Evolutionary conservation across 192 early-diverging fungal species (phyloP).

Genomic region (Mortierella alpina): DNA sequence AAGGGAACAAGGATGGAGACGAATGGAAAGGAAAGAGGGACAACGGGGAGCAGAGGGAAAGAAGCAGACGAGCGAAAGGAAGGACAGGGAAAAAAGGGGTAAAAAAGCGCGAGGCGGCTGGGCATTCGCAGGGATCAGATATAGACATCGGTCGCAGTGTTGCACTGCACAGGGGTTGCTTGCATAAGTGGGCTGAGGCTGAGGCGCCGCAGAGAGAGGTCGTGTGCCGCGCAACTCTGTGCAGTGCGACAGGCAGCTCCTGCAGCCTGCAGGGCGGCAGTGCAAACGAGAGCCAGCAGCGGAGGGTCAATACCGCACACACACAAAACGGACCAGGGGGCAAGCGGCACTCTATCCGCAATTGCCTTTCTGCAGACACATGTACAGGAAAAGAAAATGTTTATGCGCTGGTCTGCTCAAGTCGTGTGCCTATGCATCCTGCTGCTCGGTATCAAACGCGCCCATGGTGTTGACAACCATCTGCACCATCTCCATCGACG

Average conservation of each 20-base stretch:
- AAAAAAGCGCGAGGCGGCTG: not conserved
- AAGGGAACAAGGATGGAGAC: not conserved
- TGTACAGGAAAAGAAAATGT: not conserved
- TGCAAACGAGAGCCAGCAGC: too few species aligned
- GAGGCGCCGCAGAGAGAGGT: too few species aligned
- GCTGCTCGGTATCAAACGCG: constrained; percentile 32
- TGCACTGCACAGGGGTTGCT: too few species aligned
- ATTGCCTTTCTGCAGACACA: too few species aligned
- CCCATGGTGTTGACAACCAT: constrained; percentile 51
- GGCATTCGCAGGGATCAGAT: not conserved
- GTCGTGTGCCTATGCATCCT: not conserved
- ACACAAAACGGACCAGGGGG: too few species aligned
- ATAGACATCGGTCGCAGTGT: not conserved
- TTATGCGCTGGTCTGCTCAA: not conserved
- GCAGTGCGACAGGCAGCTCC: too few species aligned
- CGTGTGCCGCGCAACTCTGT: too few species aligned
- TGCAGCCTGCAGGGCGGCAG: too few species aligned
- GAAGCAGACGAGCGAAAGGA: constrained; percentile 5
- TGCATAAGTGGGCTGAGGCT: too few species aligned
- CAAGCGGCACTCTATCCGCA: too few species aligned
- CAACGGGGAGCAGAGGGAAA: constrained; percentile 1
- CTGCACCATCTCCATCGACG: constrained; percentile 48
- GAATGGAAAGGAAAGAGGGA: constrained; percentile 7
- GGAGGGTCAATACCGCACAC: too few species aligned
- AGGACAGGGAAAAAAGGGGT: not conserved